Conservation (phyloP, 78 protist species). For the Protostelium mycophagum region DNA sequence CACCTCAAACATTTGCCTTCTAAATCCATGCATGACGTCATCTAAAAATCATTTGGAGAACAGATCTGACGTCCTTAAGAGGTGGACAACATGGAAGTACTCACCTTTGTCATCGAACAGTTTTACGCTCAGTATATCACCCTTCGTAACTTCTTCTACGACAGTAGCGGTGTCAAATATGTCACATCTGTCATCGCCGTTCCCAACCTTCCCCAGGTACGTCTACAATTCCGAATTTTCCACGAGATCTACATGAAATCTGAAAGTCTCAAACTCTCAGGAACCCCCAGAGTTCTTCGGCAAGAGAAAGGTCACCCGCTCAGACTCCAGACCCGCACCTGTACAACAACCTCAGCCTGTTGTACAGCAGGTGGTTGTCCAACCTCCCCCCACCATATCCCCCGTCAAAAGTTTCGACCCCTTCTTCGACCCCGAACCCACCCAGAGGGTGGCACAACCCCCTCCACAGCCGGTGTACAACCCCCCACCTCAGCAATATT, state of each 20-base stretch:
- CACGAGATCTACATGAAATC: neutral
- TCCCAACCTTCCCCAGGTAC: conserved; percentile 37
- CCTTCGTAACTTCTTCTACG: conserved; percentile 42
- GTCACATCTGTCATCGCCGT: conserved; percentile 54
- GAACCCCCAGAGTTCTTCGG: conserved; percentile 57
- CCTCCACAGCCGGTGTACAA: neutral
- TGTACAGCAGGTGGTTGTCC: conserved; percentile 16
- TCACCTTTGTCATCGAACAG: conserved; percentile 43
- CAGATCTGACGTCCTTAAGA: conserved; percentile 2
- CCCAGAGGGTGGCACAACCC: neutral
- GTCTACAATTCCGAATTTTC: neutral
- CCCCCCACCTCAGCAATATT: neutral
- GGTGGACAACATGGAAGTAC: conserved; percentile 47
- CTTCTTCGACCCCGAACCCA: neutral
- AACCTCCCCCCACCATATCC: conserved; percentile 41
- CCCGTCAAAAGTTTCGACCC: neutral
- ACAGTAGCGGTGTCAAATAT: conserved; percentile 46
- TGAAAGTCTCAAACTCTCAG: neutral
- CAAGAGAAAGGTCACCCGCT: conserved; percentile 18
- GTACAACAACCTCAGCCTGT: conserved; percentile 35
- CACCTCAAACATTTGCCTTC: no score
- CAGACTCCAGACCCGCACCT: conserved; percentile 19
- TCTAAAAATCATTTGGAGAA: neutral
- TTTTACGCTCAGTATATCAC: conserved; percentile 53
- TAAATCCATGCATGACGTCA: neutral